Evolutionary conservation across 257 asterid species (phyloP), one percentile per base, ranked within the genome.

Genomic region (Handroanthus guayacan): DNA sequence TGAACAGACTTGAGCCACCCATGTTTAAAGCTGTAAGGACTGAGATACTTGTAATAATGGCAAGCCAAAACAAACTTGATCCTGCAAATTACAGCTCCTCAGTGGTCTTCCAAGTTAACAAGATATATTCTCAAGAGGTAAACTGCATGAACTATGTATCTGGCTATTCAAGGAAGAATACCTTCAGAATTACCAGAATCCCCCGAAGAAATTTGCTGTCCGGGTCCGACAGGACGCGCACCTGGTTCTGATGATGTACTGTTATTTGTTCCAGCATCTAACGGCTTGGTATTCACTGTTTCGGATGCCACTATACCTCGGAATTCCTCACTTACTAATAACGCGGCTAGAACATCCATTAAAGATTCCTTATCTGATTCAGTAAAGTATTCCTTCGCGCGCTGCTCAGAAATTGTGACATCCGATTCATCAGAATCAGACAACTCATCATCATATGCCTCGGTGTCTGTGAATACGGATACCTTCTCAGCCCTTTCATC

Each of bases 281-380:
- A 18, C 72, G 88, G 78, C 80, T 85, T 91, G 57, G 74, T 71
- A 75, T 82, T 85, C 69, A 82, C 79, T 9, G 97, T 77, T 64
- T 95, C 99, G 17, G 98, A 91, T 10, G 96, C 75, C 81, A 95
- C 91, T 72, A 95, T 95, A 44, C 97, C 97, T 82, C 82, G 93
- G 74, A 95, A 95, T 82, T 95, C 98, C 79, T 95, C 99, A 69
- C 99, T 95, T 58, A 87, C 95, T 84, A 95, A 75, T 69, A 95
- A 74, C 11, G 97, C 97, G 2, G 97, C 88, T 48, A 95, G 81
- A 72, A 89, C 93, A 82, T 91, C 87, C 92, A 93, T 87, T 77
- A 95, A 87, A 41, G 98, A 92, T 64, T 92, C 99, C 41, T 85
- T 86, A 38, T 89, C 90, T 14, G 89, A 48, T 75, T 79, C 84